Percentiles rank a stretch among this genome's conserved stretches.
Evolutionary conservation across 768 basidiomycete species (phyloP).

Genomic region (Termitomyces titanicus): DNA sequence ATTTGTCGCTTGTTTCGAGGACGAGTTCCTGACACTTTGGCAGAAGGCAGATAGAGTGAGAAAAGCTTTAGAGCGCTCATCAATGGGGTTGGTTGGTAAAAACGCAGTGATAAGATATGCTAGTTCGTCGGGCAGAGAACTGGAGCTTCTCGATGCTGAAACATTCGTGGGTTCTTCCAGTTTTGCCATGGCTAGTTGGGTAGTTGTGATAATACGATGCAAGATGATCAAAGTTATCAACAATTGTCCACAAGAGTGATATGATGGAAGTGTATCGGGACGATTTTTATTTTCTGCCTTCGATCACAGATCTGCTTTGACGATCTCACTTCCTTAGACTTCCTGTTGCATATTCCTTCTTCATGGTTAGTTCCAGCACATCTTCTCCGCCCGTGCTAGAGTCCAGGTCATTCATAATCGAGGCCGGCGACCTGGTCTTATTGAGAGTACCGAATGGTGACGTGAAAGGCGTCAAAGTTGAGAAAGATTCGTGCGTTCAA

Average conservation of each 20-base stretch:
- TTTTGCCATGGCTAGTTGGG: constrained; percentile 2
- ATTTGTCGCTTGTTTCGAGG: constrained; percentile 31
- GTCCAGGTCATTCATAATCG: constrained; percentile 38
- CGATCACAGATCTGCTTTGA: constrained; percentile 6
- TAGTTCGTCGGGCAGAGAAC: constrained; percentile 51
- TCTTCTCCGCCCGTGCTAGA: constrained; percentile 11
- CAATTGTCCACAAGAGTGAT: not conserved
- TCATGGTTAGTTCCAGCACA: constrained; percentile 8
- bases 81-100: constrained; percentile 38
- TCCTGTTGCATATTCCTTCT: not conserved
- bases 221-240: not conserved
- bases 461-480: constrained; percentile 69
- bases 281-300: not conserved
- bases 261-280: too few species aligned
- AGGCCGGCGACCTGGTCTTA: constrained; percentile 73
- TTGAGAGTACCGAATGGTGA: constrained; percentile 78
- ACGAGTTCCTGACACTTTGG: constrained; percentile 46
- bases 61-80: constrained; percentile 64
- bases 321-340: not conserved
- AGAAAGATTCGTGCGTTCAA: constrained; percentile 61
- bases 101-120: constrained; percentile 49
- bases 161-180: not conserved
- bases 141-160: constrained; percentile 24
- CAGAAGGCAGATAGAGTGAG: constrained; percentile 67
- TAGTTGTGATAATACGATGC: not conserved